Evolutionary conservation across 495 filamentous ascomycete species (phyloP), one percentile per base, ranked within the genome.

Genomic region (Sphaerosporella brunnea): DNA sequence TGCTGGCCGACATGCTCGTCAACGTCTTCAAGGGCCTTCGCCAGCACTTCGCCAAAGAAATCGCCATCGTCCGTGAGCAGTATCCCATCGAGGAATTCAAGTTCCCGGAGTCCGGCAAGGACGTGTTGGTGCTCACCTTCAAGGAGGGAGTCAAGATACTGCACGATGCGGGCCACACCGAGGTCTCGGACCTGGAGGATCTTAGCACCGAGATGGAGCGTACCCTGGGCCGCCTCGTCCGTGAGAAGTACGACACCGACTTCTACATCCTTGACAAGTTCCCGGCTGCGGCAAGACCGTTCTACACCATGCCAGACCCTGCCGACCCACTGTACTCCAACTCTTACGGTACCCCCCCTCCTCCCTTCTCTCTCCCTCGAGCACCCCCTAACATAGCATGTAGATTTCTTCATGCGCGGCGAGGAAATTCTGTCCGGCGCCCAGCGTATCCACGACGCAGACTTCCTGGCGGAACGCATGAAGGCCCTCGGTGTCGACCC

Each of bases 241-340:
- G 82, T 61, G 78, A 87, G 60, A 83, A 86, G 63, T 90, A 80
- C 56, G 69, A 75, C 34, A 87, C 85, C 13, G 87, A 95, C 58
- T 95, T 88, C 68, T 95, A 88, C 65, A 77, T 94, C 35, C 75
- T 95, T 44, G 87, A 95, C 73, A 93, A 93, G 56, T 94, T 93
- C 63, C 87, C 87, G 10, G 65, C 71, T 1, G 75, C 77, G 8
- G 87, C 80, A 4, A 73, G 87, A 28, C 87, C 87, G 2, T 95
- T 94, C 66, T 94, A 95, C 54, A 81, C 87, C n/a, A 88, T 93
- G 73, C 82, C 83, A 0, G 86, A 94, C 46, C 72, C 82, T 2
- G 64, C 77, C 8, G 76, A 93, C 53, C 65, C 73, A 5, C 69
- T 68, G 2, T 70, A 72, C 56, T 93, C 86, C 35, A 94, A 93